A percentile compares a stretch with the other conserved stretches of the same genome.
These are phyloP conservation scores for Trichoderma afroharzianum DNA, from an alignment of 2,329 filamentous ascomycete species.

Conservation along the genomic window DNA sequence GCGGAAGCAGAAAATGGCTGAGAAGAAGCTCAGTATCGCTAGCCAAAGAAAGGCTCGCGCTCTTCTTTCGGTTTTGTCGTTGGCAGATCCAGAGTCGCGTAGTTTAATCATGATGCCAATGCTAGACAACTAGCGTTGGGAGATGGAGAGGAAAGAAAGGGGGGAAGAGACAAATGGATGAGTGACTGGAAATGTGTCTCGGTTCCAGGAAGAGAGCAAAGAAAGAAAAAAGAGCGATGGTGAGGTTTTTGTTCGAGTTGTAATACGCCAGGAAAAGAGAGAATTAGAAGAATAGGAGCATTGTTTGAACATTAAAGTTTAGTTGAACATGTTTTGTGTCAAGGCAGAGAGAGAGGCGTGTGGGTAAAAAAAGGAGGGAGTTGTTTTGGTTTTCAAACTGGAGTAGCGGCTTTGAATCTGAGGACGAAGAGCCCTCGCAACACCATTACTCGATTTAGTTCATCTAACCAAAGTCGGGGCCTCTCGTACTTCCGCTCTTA, in stretches of 20 bases:
- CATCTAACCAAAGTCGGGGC: background rate
- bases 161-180: background rate
- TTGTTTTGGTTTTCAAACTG: background rate
- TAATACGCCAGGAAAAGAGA: background rate
- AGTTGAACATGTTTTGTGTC: constrained; percentile 1
- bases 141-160: background rate
- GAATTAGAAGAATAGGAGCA: background rate
- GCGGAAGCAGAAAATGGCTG: constrained; percentile 20
- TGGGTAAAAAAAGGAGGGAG: background rate
- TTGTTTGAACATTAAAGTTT: background rate
- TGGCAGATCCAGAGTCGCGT: background rate
- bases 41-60: constrained; percentile 12
- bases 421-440: background rate
- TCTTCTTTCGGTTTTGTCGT: background rate
- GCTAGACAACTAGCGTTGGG: background rate
- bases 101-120: constrained; percentile 3
- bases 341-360: background rate
- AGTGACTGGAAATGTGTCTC: background rate
- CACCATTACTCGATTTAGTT: background rate
- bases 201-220: background rate
- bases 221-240: background rate
- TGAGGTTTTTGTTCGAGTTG: background rate
- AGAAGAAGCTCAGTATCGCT: constrained; percentile 9
- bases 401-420: background rate
- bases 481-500: constrained; percentile 3